A percentile compares a stretch with the other conserved stretches of the same genome.
Evolutionary conservation across 352 stramenopile genomes (phyloP).

Genomic region (Phytopythium helicoides): DNA sequence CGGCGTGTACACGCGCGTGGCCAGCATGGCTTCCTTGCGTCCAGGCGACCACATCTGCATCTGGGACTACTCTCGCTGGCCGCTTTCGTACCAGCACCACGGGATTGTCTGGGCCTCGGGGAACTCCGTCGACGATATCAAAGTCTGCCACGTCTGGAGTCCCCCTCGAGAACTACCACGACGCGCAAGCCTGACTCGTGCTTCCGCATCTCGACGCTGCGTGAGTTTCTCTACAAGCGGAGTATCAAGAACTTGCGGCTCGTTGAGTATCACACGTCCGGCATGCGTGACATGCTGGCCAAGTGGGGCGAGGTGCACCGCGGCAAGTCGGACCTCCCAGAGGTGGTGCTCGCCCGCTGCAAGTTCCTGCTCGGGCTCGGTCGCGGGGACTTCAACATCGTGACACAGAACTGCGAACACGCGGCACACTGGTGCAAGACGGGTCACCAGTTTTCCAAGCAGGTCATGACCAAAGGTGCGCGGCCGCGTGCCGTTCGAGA

Average conservation of each 20-base stretch:
- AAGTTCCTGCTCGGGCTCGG: constrained; percentile 69
- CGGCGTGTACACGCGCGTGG: constrained; percentile 65
- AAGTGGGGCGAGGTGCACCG: constrained; percentile 76
- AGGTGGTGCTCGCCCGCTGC: constrained; percentile 72
- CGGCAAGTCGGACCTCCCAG: constrained; percentile 62
- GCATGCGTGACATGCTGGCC: constrained; percentile 55
- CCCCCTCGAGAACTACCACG: constrained; percentile 42
- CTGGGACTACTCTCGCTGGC: constrained; percentile 76
- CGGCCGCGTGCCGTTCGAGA: constrained; percentile 65
- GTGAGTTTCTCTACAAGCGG: constrained; percentile 70
- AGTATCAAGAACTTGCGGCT: constrained; percentile 43
- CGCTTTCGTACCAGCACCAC: constrained; percentile 76
- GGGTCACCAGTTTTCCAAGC: constrained; percentile 74
- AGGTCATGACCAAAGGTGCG: constrained; percentile 47
- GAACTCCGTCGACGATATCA: constrained; percentile 38
- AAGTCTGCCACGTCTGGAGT: constrained; percentile 78
- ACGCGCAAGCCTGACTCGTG: constrained; percentile 72
- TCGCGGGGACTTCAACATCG: constrained; percentile 77
- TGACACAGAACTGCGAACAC: constrained; percentile 80
- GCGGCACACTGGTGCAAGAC: constrained; percentile 83
- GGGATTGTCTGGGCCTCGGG: constrained; percentile 67
- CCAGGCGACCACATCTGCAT: constrained; percentile 74
- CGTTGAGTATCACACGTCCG: constrained; percentile 75
- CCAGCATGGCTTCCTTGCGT: constrained; percentile 46
- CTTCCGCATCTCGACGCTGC: constrained; percentile 71